Percentiles rank a stretch among this genome's conserved stretches.
Evolutionary conservation across 2,329 filamentous ascomycete species (phyloP).

Genomic region (Ophiostoma sp.): DNA sequence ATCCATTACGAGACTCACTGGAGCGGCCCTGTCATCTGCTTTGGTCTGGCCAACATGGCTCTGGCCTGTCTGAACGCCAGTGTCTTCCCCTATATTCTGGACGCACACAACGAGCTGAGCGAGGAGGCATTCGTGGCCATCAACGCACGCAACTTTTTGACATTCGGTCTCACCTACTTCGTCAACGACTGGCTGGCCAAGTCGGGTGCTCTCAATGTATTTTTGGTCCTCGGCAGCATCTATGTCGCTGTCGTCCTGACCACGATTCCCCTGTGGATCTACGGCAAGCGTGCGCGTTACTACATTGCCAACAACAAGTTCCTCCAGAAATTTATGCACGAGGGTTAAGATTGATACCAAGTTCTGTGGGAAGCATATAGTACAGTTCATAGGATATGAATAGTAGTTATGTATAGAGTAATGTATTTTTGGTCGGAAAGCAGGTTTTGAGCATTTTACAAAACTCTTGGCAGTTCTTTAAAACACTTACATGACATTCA

Average conservation of each 20-base stretch:
- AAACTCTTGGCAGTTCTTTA: too few relatives aligned
- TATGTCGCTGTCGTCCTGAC: slow-evolving; percentile 43
- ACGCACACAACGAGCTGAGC: slow-evolving; percentile 43
- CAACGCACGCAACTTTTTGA: slow-evolving; percentile 45
- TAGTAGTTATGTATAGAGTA: too few relatives aligned
- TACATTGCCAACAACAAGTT: slow-evolving; percentile 40
- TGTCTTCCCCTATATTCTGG: slow-evolving; percentile 48
- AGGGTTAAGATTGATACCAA: slow-evolving; percentile 20
- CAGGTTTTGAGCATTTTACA: too few relatives aligned
- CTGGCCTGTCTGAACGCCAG: slow-evolving; percentile 44
- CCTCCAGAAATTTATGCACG: slow-evolving; percentile 33
- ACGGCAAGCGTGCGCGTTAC: slow-evolving; percentile 43
- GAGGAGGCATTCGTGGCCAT: slow-evolving; percentile 46
- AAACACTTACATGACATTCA: too few relatives aligned
- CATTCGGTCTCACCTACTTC: slow-evolving; percentile 44
- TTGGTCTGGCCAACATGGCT: slow-evolving; percentile 46
- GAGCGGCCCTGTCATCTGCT: slow-evolving; percentile 44
- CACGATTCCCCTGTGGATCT: slow-evolving; percentile 47
- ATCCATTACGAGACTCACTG: slow-evolving; percentile 44
- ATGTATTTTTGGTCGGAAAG: too few relatives aligned
- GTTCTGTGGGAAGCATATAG: background rate
- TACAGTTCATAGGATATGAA: background rate
- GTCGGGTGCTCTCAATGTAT: slow-evolving; percentile 36
- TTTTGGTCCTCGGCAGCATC: slow-evolving; percentile 38
- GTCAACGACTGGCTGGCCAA: slow-evolving; percentile 39